Conservation (phyloP, 345 rosid species). For the Acer saccharum region DNA sequence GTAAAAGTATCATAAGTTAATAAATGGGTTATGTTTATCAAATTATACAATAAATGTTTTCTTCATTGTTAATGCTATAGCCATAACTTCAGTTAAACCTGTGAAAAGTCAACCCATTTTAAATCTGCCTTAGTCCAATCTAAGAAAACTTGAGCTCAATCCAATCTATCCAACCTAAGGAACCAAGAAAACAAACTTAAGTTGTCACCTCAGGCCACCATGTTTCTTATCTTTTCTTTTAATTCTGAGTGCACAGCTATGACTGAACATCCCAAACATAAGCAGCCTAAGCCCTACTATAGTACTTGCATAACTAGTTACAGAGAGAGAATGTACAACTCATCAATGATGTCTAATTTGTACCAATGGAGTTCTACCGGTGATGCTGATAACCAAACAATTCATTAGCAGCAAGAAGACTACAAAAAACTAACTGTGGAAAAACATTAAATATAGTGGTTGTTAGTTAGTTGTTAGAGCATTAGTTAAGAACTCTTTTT, state of each 20-base stretch:
- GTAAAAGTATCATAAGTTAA: background rate
- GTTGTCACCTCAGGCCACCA: background rate
- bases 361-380: too few relatives aligned
- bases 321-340: too few relatives aligned
- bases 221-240: background rate
- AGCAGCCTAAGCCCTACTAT: too few relatives aligned
- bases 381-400: too few relatives aligned
- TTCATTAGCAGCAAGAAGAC: too few relatives aligned
- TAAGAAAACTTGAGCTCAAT: background rate
- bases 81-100: background rate
- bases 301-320: too few relatives aligned
- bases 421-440: too few relatives aligned
- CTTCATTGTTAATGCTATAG: background rate
- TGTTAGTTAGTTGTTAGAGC: too few relatives aligned
- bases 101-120: background rate
- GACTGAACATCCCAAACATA: too few relatives aligned
- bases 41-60: background rate
- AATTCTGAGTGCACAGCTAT: background rate
- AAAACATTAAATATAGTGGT: too few relatives aligned
- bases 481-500: too few relatives aligned
- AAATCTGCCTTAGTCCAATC: conserved; percentile 11
- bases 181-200: background rate
- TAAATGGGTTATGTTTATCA: background rate
- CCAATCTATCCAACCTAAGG: background rate
- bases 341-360: too few relatives aligned